Evolutionary conservation across 2,329 filamentous ascomycete species (phyloP).

Genomic region (Trichoderma arundinaceum): DNA sequence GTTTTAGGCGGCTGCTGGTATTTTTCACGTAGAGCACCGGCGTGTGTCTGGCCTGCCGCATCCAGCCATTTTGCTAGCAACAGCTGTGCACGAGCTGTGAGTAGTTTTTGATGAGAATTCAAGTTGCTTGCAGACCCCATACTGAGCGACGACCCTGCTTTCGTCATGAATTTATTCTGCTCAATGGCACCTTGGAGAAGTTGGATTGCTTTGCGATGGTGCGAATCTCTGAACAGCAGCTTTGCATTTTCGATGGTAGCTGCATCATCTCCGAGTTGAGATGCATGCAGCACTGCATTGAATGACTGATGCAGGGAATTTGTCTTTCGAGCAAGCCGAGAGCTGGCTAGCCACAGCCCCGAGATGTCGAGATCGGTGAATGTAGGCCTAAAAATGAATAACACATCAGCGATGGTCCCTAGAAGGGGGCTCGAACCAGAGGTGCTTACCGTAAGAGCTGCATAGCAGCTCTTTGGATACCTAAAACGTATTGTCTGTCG

Average conservation of each 20-base stretch:
- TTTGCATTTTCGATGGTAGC: constrained; percentile 94
- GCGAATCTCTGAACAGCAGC: constrained; percentile 89
- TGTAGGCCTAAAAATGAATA: constrained; percentile 49
- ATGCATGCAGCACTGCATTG: constrained; percentile 89
- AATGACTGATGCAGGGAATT: constrained; percentile 87
- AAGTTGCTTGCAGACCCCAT: constrained; percentile 45
- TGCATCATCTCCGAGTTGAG: constrained; percentile 80
- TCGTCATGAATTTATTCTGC: constrained; percentile 72
- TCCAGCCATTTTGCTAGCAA: constrained; percentile 97
- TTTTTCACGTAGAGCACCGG: constrained; percentile 75
- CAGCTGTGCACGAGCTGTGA: constrained; percentile 80
- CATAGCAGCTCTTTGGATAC: constrained; percentile 86
- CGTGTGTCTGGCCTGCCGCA: constrained; percentile 89
- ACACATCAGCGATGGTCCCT: neutral
- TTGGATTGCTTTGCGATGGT: constrained; percentile 94
- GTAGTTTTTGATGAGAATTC: constrained; percentile 60
- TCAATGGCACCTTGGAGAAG: constrained; percentile 85
- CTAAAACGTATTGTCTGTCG: constrained; percentile 93
- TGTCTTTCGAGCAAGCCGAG: constrained; percentile 83
- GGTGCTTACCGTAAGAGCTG: constrained; percentile 68
- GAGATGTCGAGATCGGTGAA: constrained; percentile 79
- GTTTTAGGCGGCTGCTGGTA: constrained; percentile 83
- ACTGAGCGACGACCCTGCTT: constrained; percentile 47
- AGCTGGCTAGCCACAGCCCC: constrained; percentile 82
- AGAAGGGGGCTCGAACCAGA: neutral